Evolutionary conservation across 257 asterid genomes (phyloP).

Genomic region (Solanum chmielewskii): DNA sequence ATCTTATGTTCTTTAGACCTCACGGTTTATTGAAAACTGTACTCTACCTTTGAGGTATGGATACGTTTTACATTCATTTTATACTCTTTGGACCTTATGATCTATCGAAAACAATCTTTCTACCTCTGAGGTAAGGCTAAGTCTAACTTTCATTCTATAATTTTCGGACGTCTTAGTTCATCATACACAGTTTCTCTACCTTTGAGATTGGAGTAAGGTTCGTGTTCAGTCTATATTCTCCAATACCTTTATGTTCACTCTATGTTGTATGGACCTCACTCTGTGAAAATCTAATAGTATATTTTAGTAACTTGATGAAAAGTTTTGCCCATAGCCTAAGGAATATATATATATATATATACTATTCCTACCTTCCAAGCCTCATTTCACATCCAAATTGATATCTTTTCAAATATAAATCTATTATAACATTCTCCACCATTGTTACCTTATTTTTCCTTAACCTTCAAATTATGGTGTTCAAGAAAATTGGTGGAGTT

Average conservation of each 20-base stretch:
- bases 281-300: no score
- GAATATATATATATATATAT: not conserved
- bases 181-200: no score
- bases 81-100: no score
- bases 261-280: not conserved
- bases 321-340: not conserved
- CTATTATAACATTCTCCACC: not conserved
- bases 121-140: no score
- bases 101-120: no score
- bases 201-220: no score
- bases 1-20: no score
- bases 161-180: no score
- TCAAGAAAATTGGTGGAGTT: not conserved
- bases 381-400: not conserved
- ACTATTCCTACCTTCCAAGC: conserved; percentile 2
- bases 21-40: no score
- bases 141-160: no score
- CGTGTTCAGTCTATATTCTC: not conserved
- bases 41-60: no score
- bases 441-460: not conserved
- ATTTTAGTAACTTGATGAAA: not conserved
- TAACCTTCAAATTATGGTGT: not conserved
- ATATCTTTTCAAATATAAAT: not conserved
- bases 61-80: no score
- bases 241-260: not conserved